These are phyloP conservation scores for Entamoeba moshkovskii DNA, from an alignment of 208 protist genomes.

Conservation along the genomic window DNA sequence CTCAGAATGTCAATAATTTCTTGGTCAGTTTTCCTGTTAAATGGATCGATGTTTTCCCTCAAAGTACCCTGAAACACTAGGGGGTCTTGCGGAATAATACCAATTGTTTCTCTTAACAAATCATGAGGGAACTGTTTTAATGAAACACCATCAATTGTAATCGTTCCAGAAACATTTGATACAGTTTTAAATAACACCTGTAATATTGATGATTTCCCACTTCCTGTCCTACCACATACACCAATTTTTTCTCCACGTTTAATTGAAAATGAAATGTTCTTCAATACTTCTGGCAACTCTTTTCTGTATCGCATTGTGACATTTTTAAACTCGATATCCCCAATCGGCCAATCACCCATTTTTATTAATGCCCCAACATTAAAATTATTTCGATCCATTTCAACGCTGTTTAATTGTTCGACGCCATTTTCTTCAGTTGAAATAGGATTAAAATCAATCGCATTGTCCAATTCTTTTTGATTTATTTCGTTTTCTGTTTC, in stretches of 20 bases:
- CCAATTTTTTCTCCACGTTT: conserved; percentile 35
- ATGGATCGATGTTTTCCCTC: conserved; percentile 34
- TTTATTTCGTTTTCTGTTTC: background rate
- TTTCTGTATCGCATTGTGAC: conserved; percentile 3
- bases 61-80: conserved; percentile 39
- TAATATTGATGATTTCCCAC: conserved; percentile 39
- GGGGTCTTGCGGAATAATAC: conserved; percentile 41
- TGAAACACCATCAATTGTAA: conserved; percentile 37
- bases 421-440: background rate
- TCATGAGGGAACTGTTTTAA: conserved; percentile 18
- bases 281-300: conserved; percentile 25
- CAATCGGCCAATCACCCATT: background rate
- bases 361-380: background rate
- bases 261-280: conserved; percentile 31
- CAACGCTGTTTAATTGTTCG: background rate
- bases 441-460: background rate
- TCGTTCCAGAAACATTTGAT: conserved; percentile 8
- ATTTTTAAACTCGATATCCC: background rate
- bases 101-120: conserved; percentile 21
- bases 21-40: conserved; percentile 20
- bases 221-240: conserved; percentile 42
- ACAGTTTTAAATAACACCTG: conserved; percentile 33
- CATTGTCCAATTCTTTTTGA: background rate
- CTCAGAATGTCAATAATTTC: conserved; percentile 18
- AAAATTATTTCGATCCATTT: background rate